phyloP scores from a whole-genome alignment of 2,329 filamentous ascomycete species.

The Cytospora leucostoma region DNA sequence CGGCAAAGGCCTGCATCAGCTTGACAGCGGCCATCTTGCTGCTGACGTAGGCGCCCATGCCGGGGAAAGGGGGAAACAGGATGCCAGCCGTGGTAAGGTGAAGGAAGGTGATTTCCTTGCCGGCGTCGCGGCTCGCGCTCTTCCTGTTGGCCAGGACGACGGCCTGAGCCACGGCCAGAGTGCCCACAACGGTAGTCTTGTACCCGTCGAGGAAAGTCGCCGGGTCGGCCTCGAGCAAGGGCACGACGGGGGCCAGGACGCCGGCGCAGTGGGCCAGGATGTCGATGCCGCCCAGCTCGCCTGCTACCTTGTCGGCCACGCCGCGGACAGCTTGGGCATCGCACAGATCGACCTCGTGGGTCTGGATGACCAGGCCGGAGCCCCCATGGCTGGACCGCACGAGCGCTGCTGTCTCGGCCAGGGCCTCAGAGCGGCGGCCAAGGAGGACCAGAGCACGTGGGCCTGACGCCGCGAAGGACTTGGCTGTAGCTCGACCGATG shows the following conservation, averaged over 20 bases:
- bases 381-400: constrained; percentile 6
- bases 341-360: constrained; percentile 33
- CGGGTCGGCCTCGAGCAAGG: constrained; percentile 22
- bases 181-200: constrained; percentile 36
- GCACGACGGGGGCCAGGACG: constrained; percentile 27
- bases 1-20: constrained; percentile 44
- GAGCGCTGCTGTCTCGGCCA: constrained; percentile 23
- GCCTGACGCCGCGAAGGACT: constrained; percentile 39
- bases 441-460: constrained; percentile 29
- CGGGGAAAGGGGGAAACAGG: constrained; percentile 32
- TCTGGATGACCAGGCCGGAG: constrained; percentile 27
- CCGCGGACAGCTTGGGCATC: constrained; percentile 29
- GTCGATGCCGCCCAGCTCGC: constrained; percentile 37
- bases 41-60: constrained; percentile 42
- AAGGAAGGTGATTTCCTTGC: constrained; percentile 28
- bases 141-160: constrained; percentile 29
- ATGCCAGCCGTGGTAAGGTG: constrained; percentile 33
- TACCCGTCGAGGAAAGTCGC: constrained; percentile 11
- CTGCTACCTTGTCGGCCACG: constrained; percentile 28
- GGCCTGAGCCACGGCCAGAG: constrained; percentile 36
- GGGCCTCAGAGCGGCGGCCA: constrained; percentile 27
- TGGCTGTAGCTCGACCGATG: constrained; percentile 39
- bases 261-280: constrained; percentile 41
- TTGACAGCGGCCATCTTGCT: constrained; percentile 46
- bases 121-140: constrained; percentile 9